phyloP scores from a whole-genome alignment of 1,284 basidiomycete species.

The Kalmanozyma brasiliensis region DNA sequence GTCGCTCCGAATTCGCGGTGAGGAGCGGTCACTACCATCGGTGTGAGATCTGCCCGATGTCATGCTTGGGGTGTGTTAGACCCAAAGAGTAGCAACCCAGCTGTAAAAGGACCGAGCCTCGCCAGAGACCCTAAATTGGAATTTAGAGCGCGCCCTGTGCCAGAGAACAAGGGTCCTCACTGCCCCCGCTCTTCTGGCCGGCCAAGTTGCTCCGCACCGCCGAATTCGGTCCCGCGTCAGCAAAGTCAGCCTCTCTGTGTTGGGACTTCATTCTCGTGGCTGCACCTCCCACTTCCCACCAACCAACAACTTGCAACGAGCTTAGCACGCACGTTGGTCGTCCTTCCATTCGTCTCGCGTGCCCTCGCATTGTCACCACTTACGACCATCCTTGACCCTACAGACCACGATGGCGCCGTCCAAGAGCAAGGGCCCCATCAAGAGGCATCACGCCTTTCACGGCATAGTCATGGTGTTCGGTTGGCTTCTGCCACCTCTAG shows the following conservation, averaged over 20 bases:
- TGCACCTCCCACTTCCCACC: background rate
- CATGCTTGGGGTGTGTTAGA: no score
- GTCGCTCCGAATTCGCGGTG: background rate
- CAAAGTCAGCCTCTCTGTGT: no score
- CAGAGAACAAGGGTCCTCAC: no score
- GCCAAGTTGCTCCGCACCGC: conserved; percentile 1
- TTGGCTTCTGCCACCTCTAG: conserved; percentile 68
- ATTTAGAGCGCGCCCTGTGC: no score
- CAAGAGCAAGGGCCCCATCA: conserved; percentile 37
- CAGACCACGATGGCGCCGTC: conserved; percentile 18
- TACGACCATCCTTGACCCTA: background rate
- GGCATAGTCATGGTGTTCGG: conserved; percentile 73
- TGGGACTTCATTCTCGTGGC: background rate
- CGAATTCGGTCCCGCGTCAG: no score
- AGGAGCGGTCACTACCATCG: no score
- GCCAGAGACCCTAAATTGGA: background rate
- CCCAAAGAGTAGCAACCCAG: no score
- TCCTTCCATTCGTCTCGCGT: background rate
- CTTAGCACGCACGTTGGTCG: background rate
- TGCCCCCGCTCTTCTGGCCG: no score
- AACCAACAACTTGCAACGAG: no score
- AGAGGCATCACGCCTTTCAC: conserved; percentile 81
- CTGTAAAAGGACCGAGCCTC: no score
- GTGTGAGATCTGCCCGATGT: no score
- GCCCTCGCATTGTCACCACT: background rate